A percentile compares a stretch with the other conserved stretches of the same genome.
These are phyloP conservation scores for Leersia perrieri DNA, from an alignment of 176 grass and related monocot genomes.

Conservation along the genomic window DNA sequence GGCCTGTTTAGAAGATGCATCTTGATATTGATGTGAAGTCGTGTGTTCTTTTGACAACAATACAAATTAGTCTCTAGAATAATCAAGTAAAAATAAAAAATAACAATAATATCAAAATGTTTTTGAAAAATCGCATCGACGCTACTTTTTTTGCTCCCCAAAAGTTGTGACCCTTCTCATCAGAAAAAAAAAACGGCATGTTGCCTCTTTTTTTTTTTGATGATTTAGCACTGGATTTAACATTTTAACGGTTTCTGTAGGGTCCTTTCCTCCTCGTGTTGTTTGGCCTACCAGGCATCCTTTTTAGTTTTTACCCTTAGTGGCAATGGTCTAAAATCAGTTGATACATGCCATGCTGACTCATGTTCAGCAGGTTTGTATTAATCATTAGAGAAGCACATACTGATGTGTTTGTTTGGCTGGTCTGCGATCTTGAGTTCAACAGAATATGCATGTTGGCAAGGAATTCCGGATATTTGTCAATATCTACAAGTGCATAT, in stretches of 20 bases:
- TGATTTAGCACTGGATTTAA: background rate
- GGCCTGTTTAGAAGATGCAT: too few relatives aligned
- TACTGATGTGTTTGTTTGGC: background rate
- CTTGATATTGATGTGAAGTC: background rate
- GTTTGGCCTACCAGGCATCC: background rate
- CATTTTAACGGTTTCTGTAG: background rate
- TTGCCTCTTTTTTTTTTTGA: too few relatives aligned
- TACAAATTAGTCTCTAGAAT: background rate
- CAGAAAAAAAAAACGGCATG: too few relatives aligned
- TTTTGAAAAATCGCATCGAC: background rate
- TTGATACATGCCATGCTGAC: background rate
- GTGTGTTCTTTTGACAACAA: background rate
- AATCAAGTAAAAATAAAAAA: too few relatives aligned
- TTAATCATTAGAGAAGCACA: too few relatives aligned
- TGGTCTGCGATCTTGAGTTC: background rate
- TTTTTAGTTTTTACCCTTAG: background rate
- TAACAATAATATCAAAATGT: background rate
- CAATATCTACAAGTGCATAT: background rate
- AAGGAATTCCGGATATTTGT: background rate
- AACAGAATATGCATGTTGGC: background rate
- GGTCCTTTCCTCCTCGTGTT: background rate
- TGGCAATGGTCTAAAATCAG: background rate
- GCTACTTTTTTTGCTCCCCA: background rate
- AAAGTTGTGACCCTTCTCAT: background rate
- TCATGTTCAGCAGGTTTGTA: background rate